Evolutionary conservation across 176 grass and related monocot species (phyloP), one percentile per base, ranked within the genome.

Genomic region (Oryza officinalis): DNA sequence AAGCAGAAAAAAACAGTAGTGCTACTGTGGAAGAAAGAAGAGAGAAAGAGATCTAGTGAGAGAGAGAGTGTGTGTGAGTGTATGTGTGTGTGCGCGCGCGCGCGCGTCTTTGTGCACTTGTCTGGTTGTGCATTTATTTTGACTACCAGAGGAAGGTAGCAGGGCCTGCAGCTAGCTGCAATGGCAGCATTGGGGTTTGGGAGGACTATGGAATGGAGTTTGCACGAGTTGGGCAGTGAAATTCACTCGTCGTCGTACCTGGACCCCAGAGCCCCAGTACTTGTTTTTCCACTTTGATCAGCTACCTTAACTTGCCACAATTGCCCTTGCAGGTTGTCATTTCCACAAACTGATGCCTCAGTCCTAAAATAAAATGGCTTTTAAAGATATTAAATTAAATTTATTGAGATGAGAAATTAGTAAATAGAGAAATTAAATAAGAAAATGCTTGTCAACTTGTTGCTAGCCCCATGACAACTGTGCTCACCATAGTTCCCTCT

Each of bases 91-190:
- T n/a, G n/a, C n/a, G n/a, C n/a, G n/a, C n/a, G n/a, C n/a, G n/a
- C n/a, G n/a, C n/a, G n/a, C n/a, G n/a, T 77, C 66, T n/a, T n/a
- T 1, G 27, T 32, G 88, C 79, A 15, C 46, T 74, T 86, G 88
- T 86, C 47, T 78, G 17, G 17, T 69, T 79, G 74, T 74, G 28
- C 47, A 86, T 79, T 86, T 43, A 90, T 26, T 90, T 86, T 90
- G 74, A 83, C 88, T 75, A 86, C 84, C 84, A 83, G 88, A 69
- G 86, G 84, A 72, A 82, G 87, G 41, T 69, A 76, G 67, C 79
- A 86, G 84, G 59, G 54, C 14, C 44, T 35, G 45, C 27, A 45
- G 18, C 35, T 7, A 8, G 2, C 78, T 65, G 72, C 83, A 35
- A 65, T 18, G 73, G 13, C 78, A 57, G 67, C 83, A 45, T 86